These are phyloP conservation scores for Ogataea naganishii DNA, from an alignment of 805 yeast species.

Conservation along the genomic window DNA sequence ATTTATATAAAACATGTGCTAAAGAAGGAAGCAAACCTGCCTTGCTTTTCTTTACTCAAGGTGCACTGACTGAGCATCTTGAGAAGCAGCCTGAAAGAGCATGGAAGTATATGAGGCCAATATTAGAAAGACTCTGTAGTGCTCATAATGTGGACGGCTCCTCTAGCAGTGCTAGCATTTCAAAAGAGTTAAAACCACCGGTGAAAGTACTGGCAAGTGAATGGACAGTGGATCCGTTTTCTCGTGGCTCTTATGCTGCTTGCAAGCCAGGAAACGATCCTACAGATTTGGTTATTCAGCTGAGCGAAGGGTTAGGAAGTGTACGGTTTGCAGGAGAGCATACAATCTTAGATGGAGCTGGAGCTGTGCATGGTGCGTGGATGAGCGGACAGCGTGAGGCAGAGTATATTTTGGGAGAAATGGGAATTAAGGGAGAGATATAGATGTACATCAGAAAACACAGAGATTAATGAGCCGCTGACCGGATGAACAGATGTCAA, in stretches of 20 bases:
- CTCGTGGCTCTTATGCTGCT: slow-evolving; percentile 78
- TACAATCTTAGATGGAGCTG: slow-evolving; percentile 77
- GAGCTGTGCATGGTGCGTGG: slow-evolving; percentile 91
- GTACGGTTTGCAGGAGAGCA: slow-evolving; percentile 90
- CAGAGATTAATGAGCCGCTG: slow-evolving; percentile 18
- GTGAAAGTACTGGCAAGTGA: slow-evolving; percentile 40
- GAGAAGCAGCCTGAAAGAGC: slow-evolving; percentile 42
- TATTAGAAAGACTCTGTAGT: slow-evolving; percentile 23
- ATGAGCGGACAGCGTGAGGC: slow-evolving; percentile 43
- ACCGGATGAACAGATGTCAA: neutral
- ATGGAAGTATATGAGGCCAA: slow-evolving; percentile 53
- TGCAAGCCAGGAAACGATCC: slow-evolving; percentile 65
- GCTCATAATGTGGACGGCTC: slow-evolving; percentile 9
- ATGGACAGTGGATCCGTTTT: slow-evolving; percentile 77
- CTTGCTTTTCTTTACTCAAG: slow-evolving; percentile 60
- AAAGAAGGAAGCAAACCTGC: too few species aligned
- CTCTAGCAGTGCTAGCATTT: too few species aligned
- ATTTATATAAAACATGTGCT: slow-evolving; percentile 37
- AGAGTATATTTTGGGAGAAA: slow-evolving; percentile 10
- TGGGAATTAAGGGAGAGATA: slow-evolving; percentile 22
- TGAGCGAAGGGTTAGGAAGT: slow-evolving; percentile 47
- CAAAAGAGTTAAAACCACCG: slow-evolving; percentile 24
- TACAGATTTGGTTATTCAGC: slow-evolving; percentile 48
- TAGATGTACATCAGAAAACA: slow-evolving; percentile 22
- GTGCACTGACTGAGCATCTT: slow-evolving; percentile 58